A percentile compares a stretch with the other conserved stretches of the same genome.
phyloP scores from a whole-genome alignment of 2,329 filamentous ascomycete genomes.

The Pseudogymnoascus sp. region DNA sequence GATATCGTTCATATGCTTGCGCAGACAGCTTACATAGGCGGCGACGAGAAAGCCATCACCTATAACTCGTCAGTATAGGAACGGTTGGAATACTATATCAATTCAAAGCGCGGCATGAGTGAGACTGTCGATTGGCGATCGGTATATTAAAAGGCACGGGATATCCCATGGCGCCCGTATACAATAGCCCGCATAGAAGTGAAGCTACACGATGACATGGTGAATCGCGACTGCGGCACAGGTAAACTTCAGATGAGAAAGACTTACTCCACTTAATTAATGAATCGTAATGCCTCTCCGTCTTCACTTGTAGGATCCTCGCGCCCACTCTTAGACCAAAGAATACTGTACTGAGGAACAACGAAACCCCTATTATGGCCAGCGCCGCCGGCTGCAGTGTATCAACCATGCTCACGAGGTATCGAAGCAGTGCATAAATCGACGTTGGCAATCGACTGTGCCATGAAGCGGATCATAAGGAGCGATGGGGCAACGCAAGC shows the following conservation, averaged over 20 bases:
- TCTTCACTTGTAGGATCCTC: constrained; percentile 7
- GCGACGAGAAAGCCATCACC: not conserved
- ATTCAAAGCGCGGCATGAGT: not conserved
- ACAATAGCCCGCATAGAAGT: not conserved
- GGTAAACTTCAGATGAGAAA: constrained; percentile 24
- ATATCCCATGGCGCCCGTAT: not conserved
- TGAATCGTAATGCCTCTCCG: not conserved
- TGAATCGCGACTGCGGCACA: not conserved
- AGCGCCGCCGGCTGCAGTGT: constrained; percentile 9
- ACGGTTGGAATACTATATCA: not conserved
- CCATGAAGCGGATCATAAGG: constrained; percentile 1
- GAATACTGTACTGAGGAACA: constrained; percentile 7
- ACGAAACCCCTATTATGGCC: constrained; percentile 9
- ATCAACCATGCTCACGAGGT: constrained; percentile 11
- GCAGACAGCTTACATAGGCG: not conserved
- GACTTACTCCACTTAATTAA: constrained; percentile 13
- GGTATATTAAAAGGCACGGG: constrained; percentile 1
- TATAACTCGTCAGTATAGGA: not conserved
- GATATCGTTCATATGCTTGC: not conserved
- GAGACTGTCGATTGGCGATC: not conserved
- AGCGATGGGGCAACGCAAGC: not conserved
- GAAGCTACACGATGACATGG: not conserved
- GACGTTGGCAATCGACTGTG: constrained; percentile 6
- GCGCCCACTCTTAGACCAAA: constrained; percentile 8
- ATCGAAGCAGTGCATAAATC: not conserved